These are phyloP conservation scores for Penicillium crystallinum DNA, from an alignment of 495 filamentous ascomycete genomes.

Conservation along the genomic window DNA sequence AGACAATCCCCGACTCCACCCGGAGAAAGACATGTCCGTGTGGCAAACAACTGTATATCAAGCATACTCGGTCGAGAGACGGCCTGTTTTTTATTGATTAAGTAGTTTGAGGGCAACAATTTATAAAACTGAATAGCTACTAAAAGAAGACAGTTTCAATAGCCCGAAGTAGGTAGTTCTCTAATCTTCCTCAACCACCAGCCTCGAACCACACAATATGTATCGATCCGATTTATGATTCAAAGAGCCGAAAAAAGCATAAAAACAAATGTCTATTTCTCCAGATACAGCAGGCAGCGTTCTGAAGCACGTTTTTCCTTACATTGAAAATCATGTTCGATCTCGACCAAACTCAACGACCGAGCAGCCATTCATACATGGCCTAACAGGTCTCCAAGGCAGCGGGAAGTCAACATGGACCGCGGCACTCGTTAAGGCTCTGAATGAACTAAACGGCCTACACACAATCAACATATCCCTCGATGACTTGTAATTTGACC, in stretches of 20 bases:
- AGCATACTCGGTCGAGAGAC: not conserved
- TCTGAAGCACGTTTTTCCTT: too few relatives aligned
- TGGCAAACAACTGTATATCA: constrained; percentile 1
- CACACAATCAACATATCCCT: constrained; percentile 14
- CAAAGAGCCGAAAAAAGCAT: too few relatives aligned
- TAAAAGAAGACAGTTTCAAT: too few relatives aligned
- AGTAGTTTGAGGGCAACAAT: not conserved
- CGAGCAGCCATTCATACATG: constrained; percentile 9
- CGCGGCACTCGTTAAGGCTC: constrained; percentile 4
- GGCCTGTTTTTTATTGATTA: not conserved
- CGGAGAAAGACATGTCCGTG: constrained; percentile 20
- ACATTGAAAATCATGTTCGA: not conserved
- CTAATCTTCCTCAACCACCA: too few relatives aligned
- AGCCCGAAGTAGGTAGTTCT: too few relatives aligned
- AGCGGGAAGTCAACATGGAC: constrained; percentile 20
- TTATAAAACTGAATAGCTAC: too few relatives aligned
- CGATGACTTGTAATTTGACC: constrained; percentile 16
- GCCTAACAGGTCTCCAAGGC: constrained; percentile 15
- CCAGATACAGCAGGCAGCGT: too few relatives aligned
- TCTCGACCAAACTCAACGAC: constrained; percentile 1
- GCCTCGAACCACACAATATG: too few relatives aligned
- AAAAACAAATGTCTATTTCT: too few relatives aligned
- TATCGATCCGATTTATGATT: too few relatives aligned
- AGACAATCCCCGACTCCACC: not conserved
- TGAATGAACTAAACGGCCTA: constrained; percentile 4